Percentiles rank a stretch among this genome's conserved stretches.
These are phyloP conservation scores for Fusarium zealandicum DNA, from an alignment of 2,329 filamentous ascomycete genomes.

Conservation along the genomic window DNA sequence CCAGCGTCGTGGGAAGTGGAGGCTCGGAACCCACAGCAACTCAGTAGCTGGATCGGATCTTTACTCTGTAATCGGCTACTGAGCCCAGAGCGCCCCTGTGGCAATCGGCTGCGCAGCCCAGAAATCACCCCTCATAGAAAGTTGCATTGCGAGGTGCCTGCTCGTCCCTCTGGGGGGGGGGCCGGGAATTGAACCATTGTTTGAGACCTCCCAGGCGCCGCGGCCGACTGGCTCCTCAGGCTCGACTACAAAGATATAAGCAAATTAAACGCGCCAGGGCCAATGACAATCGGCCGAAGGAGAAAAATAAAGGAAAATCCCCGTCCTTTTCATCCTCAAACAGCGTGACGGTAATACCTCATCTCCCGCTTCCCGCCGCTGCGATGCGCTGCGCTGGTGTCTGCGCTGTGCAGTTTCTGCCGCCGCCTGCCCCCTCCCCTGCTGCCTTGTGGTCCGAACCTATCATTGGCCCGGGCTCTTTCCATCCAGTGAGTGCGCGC, in stretches of 20 bases:
- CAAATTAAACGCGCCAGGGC: conserved; percentile 18
- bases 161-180: conserved; percentile 7
- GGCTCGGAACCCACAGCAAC: conserved; percentile 30
- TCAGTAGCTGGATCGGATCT: conserved; percentile 41
- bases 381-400: conserved; percentile 21
- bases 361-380: conserved; percentile 31
- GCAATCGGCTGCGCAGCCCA: conserved; percentile 34
- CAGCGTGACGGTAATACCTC: conserved; percentile 25
- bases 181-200: conserved; percentile 27
- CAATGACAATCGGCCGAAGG: conserved; percentile 16
- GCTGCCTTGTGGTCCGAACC: conserved; percentile 3
- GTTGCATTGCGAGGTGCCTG: conserved; percentile 24
- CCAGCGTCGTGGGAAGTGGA: conserved; percentile 39
- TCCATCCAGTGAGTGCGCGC: too few species aligned
- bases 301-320: conserved; percentile 15
- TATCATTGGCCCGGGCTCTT: conserved; percentile 20
- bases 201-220: conserved; percentile 27
- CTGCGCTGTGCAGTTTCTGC: conserved; percentile 8
- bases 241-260: background rate
- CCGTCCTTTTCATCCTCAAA: conserved; percentile 12
- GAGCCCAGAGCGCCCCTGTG: conserved; percentile 19
- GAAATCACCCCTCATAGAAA: conserved; percentile 33
- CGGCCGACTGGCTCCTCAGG: conserved; percentile 10
- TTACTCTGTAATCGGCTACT: conserved; percentile 37
- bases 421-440: conserved; percentile 14